Evolutionary conservation across 768 basidiomycete genomes (phyloP).

Genomic region (Dioszegia crocea): DNA sequence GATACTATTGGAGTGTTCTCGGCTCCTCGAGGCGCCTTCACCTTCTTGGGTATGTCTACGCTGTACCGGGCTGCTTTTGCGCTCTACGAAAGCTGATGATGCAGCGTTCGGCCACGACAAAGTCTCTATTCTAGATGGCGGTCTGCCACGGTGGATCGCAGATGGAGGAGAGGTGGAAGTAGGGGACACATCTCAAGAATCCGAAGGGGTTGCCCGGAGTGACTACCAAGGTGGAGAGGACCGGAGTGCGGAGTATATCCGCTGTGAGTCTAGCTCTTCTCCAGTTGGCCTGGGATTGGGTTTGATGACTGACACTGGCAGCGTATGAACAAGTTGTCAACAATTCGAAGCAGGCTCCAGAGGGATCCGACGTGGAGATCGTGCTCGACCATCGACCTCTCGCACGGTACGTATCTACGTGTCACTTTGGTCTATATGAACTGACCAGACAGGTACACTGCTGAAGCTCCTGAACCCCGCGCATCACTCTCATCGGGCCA

Average conservation of each 20-base stretch:
- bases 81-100: neutral
- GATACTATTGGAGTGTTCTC: conserved; percentile 89
- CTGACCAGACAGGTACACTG: conserved; percentile 61
- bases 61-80: neutral
- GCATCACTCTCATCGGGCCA: conserved; percentile 84
- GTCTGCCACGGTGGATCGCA: conserved; percentile 73
- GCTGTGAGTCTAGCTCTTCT: conserved; percentile 23
- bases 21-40: conserved; percentile 86
- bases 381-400: conserved; percentile 82
- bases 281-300: neutral
- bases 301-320: conserved; percentile 44
- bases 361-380: conserved; percentile 56
- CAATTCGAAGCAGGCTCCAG: conserved; percentile 60
- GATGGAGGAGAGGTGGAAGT: conserved; percentile 54
- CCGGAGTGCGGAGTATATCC: conserved; percentile 17
- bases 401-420: conserved; percentile 60
- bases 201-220: conserved; percentile 13
- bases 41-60: conserved; percentile 63
- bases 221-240: conserved; percentile 15
- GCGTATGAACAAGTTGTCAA: conserved; percentile 75
- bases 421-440: neutral
- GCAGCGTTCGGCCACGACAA: conserved; percentile 75
- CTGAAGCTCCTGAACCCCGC: conserved; percentile 81
- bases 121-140: conserved; percentile 88
- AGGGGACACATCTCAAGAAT: conserved; percentile 19